These are phyloP conservation scores for Penicillium thymicola DNA, from an alignment of 2,329 filamentous ascomycete species.

Conservation along the genomic window DNA sequence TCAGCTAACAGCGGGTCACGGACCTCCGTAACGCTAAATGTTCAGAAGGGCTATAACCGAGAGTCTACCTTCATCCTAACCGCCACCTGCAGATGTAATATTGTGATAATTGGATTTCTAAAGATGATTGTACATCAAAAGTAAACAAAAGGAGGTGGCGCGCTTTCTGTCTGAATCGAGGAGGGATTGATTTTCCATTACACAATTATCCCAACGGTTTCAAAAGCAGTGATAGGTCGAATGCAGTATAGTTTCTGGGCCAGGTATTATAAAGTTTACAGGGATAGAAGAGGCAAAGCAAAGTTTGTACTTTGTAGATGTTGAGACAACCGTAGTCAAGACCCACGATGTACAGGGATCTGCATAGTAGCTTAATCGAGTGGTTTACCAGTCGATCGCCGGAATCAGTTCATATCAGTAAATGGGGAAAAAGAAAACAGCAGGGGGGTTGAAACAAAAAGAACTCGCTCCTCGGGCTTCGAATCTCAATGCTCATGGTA, in stretches of 20 bases:
- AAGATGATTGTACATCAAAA: too few species aligned
- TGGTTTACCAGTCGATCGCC: slow-evolving; percentile 15
- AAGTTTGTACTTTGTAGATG: not conserved
- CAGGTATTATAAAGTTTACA: not conserved
- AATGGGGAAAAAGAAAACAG: not conserved
- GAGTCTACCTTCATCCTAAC: not conserved
- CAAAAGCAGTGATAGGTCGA: too few species aligned
- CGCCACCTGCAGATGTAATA: not conserved
- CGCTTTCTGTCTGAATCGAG: slow-evolving; percentile 4
- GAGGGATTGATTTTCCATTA: not conserved
- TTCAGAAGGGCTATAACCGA: not conserved
- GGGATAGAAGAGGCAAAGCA: not conserved
- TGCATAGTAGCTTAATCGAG: slow-evolving; percentile 11
- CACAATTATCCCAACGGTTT: not conserved
- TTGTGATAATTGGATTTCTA: not conserved
- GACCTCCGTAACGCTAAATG: not conserved
- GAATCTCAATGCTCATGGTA: not conserved
- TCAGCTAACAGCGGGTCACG: not conserved
- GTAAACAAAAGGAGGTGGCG: slow-evolving; percentile 1
- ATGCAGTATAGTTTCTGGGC: not conserved
- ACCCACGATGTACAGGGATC: slow-evolving; percentile 10
- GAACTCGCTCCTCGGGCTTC: not conserved
- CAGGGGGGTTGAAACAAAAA: not conserved
- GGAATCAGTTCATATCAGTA: not conserved
- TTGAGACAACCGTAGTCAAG: not conserved